phyloP scores from a whole-genome alignment of 2,329 filamentous ascomycete genomes.

The Xylariaceae sp. region DNA sequence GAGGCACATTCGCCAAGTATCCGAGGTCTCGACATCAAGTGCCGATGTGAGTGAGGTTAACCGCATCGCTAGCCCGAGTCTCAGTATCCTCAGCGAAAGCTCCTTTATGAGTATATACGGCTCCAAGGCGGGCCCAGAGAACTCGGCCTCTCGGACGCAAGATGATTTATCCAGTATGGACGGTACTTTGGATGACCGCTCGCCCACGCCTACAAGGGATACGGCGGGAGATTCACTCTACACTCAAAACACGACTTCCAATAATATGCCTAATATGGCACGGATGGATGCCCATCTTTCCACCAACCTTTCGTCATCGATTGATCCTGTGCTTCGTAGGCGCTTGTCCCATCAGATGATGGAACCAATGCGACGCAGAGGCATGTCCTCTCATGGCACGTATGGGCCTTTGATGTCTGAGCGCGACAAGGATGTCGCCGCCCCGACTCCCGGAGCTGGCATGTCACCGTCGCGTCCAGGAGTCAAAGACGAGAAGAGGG shows the following conservation, averaged over 20 bases:
- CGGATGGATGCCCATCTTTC: slow-evolving; percentile 27
- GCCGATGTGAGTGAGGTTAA: slow-evolving; percentile 32
- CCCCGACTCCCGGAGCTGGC: slow-evolving; percentile 14
- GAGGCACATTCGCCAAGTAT: slow-evolving; percentile 44
- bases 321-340: slow-evolving; percentile 40
- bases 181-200: slow-evolving; percentile 20
- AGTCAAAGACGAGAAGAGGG: slow-evolving; percentile 43
- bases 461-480: slow-evolving; percentile 19
- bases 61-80: slow-evolving; percentile 50
- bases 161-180: slow-evolving; percentile 21
- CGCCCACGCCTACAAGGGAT: slow-evolving; percentile 18
- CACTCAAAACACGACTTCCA: slow-evolving; percentile 19
- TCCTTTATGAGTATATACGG: slow-evolving; percentile 63
- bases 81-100: slow-evolving; percentile 63
- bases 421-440: slow-evolving; percentile 17
- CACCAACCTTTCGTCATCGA: slow-evolving; percentile 40
- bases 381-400: slow-evolving; percentile 26
- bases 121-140: slow-evolving; percentile 19
- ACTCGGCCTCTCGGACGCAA: slow-evolving; percentile 11
- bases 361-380: slow-evolving; percentile 37
- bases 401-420: slow-evolving; percentile 27
- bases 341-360: slow-evolving; percentile 47
- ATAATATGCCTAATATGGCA: slow-evolving; percentile 25
- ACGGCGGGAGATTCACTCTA: slow-evolving; percentile 16
- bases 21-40: slow-evolving; percentile 32